Base-by-base conservation (phyloP, 306 rosid genomes). In the Mimosa bimucronata region DNA sequence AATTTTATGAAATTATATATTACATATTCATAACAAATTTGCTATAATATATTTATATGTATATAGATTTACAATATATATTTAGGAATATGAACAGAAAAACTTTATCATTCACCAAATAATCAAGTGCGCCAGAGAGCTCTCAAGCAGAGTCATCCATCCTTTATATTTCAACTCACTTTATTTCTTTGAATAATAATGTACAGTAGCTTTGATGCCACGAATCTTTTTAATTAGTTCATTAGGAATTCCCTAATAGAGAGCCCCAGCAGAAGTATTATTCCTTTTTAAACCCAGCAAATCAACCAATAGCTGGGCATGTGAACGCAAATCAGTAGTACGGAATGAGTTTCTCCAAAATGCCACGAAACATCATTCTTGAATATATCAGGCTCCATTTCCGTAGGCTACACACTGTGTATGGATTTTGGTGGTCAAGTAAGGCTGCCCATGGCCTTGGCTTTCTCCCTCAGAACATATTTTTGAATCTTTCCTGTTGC, bases 401-500 rank as follows among this genome's bases (percentile, higher is more conserved):
- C 38, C 38, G 38, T 6, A 34, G 38, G 38, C 38, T 34, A 3
- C 38, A 34, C 3, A 6, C 5, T 34, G 16, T 41, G 21, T 23
- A 19, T 19, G 9, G 60, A 19, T 19, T 19, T 31, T 21, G 52
- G 10, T 21, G 74, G 31, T 69, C 21, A 6, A 41, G 55, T 6
- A 25, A 88, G 85, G 86, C 90, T 89, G 30, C 91, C 91, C 86
- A 87, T 57, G 41, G 88, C 89, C 82, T 87, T 85, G 31, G 94
- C 94, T 73, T 75, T 89, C 72, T 89, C 89, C 81, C 94, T 89
- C 50, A 94, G 75, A 78, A 90, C 29, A 81, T 82, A 90, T 85
- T 92, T 92, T 44, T 94, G 97, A 19, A 77, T 78, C 86, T 92
- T 94, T 50, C 98, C 97, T 0, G 97, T 92, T 10, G 98, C 82